Conservation (phyloP, 164 flowering plant genomes). For the Dillenia turbinata region DNA sequence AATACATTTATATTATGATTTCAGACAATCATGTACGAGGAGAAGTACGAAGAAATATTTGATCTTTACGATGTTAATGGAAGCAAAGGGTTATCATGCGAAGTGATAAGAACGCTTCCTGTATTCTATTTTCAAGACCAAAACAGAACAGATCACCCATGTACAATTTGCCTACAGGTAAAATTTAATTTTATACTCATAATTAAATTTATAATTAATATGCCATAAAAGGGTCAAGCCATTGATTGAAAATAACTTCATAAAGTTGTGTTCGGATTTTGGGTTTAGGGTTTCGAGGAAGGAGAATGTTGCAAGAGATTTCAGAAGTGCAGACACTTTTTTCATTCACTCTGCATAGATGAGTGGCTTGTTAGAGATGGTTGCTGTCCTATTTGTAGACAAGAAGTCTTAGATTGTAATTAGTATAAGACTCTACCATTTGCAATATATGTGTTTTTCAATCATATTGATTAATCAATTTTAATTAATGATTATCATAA, state of each 20-base stretch:
- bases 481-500: no score
- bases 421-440: no score
- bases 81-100: conserved; percentile 38
- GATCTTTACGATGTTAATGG: conserved; percentile 50
- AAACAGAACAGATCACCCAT: conserved; percentile 10
- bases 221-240: neutral
- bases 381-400: conserved; percentile 66
- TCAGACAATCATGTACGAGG: conserved; percentile 43
- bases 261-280: neutral
- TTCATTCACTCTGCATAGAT: conserved; percentile 66
- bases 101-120: conserved; percentile 44
- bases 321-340: conserved; percentile 52
- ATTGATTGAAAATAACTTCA: neutral
- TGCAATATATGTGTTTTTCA: no score
- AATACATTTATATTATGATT: neutral
- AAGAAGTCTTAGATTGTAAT: conserved; percentile 17
- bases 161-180: conserved; percentile 79
- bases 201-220: neutral
- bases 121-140: conserved; percentile 9
- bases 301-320: conserved; percentile 51
- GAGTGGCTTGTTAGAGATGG: conserved; percentile 49
- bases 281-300: conserved; percentile 42
- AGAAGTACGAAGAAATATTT: conserved; percentile 31
- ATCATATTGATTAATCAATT: no score
- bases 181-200: neutral